These are phyloP conservation scores for Dovyalis caffra DNA, from an alignment of 345 rosid genomes.

Conservation along the genomic window DNA sequence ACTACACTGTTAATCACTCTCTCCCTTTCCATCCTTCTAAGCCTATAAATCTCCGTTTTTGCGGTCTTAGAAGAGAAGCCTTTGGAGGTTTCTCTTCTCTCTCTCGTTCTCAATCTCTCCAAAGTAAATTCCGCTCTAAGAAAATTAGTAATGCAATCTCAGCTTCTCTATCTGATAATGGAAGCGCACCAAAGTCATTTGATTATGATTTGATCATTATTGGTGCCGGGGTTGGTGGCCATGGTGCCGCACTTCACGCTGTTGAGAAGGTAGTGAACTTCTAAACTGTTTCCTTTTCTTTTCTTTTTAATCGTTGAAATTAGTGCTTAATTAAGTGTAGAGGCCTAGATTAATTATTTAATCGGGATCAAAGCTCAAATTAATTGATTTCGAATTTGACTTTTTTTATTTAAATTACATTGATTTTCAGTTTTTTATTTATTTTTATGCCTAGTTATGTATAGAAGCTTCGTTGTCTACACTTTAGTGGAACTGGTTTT, in stretches of 20 bases:
- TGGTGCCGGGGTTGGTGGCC: constrained; percentile 99
- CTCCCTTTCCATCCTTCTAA: constrained; percentile 23
- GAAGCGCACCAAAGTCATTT: constrained; percentile 62
- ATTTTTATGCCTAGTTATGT: not conserved
- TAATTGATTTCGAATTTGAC: not conserved
- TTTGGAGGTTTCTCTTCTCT: constrained; percentile 30
- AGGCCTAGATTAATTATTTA: not conserved
- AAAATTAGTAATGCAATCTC: constrained; percentile 14
- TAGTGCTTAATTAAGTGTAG: not conserved
- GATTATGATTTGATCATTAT: constrained; percentile 90
- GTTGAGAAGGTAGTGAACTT: constrained; percentile 70
- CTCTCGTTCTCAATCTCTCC: constrained; percentile 16
- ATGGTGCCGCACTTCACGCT: constrained; percentile 96
- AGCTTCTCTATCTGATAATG: constrained; percentile 51
- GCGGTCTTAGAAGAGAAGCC: constrained; percentile 76
- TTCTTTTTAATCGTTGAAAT: not conserved
- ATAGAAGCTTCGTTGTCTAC: not conserved
- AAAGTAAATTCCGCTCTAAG: constrained; percentile 14
- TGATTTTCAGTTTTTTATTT: not conserved
- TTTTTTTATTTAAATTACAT: not conserved
- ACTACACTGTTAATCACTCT: constrained; percentile 24
- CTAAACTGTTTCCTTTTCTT: not conserved
- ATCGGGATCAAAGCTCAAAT: too few species aligned
- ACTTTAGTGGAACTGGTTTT: not conserved
- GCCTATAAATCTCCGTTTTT: constrained; percentile 64